Evolutionary conservation across 345 rosid species (phyloP), one percentile per base, ranked within the genome.

Genomic region (Aegle marmelos): DNA sequence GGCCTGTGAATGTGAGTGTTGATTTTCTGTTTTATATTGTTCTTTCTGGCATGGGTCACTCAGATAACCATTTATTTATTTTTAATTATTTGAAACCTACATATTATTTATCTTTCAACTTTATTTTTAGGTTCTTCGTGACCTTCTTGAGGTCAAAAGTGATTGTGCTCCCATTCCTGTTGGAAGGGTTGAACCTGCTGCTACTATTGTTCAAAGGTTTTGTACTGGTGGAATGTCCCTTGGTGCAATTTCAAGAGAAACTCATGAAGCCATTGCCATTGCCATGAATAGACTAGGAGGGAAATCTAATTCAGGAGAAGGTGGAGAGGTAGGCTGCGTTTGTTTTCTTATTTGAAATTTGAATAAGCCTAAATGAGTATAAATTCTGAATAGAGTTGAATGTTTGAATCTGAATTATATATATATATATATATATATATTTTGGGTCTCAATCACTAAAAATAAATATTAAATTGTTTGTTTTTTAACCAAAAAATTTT

Each of bases 261-360:
- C 99, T 82, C 99, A 96, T 79, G 99, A 96, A 87, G 98, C 98
- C 27, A 96, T 96, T 86, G 98, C 98, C 83, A 88, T 94, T 87
- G 99, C 98, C 54, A 96, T 94, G 99, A 96, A 96, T 79, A 94
- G 98, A 80, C 34, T 96, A 75, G 93, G 97, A 83, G 99, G 99
- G 17, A 96, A 89, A 86, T 96, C 98, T 65, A 96, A 96, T 87
- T 94, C 99, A 2, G 98, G 98, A 73, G 99, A 96, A 91, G 99
- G 99, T 76, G 99, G 99, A 63, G 99, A 95, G 98, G 99, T 93
- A n/a, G n/a, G n/a, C n/a, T n/a, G n/a, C n/a, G n/a, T n/a, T n/a
- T n/a, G n/a, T n/a, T n/a, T n/a, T n/a, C n/a, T n/a, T n/a, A n/a
- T n/a, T n/a, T n/a, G n/a, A n/a, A n/a, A n/a, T n/a, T n/a, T n/a